Evolutionary conservation across 106 monocot genomes (phyloP).

Genomic region (Posidonia australis): DNA sequence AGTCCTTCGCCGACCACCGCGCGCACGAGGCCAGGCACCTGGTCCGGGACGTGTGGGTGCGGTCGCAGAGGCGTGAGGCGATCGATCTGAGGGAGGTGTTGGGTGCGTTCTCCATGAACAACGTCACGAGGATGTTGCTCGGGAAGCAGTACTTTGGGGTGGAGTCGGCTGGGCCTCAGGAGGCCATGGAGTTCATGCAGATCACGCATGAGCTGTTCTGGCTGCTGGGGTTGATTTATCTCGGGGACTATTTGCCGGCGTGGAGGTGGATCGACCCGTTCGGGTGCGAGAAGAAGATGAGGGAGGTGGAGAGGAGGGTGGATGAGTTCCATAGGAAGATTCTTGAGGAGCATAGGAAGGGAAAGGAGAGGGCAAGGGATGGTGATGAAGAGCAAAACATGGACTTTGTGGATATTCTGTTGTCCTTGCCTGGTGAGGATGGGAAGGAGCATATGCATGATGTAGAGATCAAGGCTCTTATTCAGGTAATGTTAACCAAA

Average conservation of each 20-base stretch:
- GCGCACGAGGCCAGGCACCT: slow-evolving; percentile 33
- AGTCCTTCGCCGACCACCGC: slow-evolving; percentile 53
- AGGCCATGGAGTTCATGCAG: slow-evolving; percentile 68
- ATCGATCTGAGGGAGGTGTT: slow-evolving; percentile 37
- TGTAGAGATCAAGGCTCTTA: slow-evolving; percentile 70
- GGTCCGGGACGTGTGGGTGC: slow-evolving; percentile 11
- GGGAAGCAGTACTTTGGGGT: slow-evolving; percentile 74
- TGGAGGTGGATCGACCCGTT: slow-evolving; percentile 79
- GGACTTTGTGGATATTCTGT: slow-evolving; percentile 90
- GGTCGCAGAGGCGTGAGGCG: background rate
- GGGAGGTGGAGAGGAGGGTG: slow-evolving; percentile 70
- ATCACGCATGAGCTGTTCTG: slow-evolving; percentile 75
- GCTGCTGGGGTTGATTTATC: slow-evolving; percentile 52
- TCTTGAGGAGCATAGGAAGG: slow-evolving; percentile 38
- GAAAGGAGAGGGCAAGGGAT: slow-evolving; percentile 8
- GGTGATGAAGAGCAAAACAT: slow-evolving; percentile 22
- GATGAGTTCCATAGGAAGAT: slow-evolving; percentile 82
- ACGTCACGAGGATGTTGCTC: slow-evolving; percentile 92
- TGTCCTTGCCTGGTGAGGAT: slow-evolving; percentile 75
- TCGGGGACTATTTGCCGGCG: slow-evolving; percentile 68
- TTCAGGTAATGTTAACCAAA: slow-evolving; percentile 65
- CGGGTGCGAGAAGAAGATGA: slow-evolving; percentile 85
- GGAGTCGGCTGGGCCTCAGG: slow-evolving; percentile 15
- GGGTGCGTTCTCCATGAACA: slow-evolving; percentile 77
- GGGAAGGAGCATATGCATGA: slow-evolving; percentile 77